phyloP scores from a whole-genome alignment of 352 stramenopile species.

The Blastocystis sp. region DNA sequence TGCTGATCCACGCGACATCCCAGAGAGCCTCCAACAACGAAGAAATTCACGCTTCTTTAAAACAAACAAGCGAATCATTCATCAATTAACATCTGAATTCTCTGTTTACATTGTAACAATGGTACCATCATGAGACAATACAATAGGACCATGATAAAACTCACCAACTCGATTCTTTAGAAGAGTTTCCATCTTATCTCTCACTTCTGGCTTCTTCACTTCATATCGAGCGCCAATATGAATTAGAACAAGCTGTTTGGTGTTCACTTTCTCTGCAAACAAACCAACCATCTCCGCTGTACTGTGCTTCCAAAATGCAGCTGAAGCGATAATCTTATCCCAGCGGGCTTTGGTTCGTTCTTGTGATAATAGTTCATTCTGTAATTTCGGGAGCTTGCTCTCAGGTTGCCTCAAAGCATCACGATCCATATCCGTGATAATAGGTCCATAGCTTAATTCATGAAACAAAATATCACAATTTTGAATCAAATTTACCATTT shows the following conservation, averaged over 20 bases:
- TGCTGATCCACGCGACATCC: conserved; percentile 58
- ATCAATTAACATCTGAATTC: conserved; percentile 13
- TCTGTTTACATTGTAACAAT: background rate
- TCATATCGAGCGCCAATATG: conserved; percentile 74
- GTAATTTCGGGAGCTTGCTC: background rate
- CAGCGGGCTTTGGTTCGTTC: conserved; percentile 11
- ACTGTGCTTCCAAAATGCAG: conserved; percentile 73
- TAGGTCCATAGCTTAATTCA: conserved; percentile 27
- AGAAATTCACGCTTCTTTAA: conserved; percentile 59
- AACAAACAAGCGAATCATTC: conserved; percentile 43
- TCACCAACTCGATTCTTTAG: background rate
- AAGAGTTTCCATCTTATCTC: background rate
- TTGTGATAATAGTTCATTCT: background rate
- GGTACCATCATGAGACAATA: background rate
- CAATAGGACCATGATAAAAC: background rate
- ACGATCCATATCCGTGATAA: background rate
- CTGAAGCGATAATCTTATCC: conserved; percentile 66
- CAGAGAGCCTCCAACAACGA: conserved; percentile 20
- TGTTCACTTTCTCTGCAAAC: conserved; percentile 71
- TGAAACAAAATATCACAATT: conserved; percentile 62
- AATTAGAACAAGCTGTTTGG: conserved; percentile 74
- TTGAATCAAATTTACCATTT: conserved; percentile 2
- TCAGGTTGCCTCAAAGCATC: background rate
- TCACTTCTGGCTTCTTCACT: background rate
- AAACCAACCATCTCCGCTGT: conserved; percentile 74